Evolutionary conservation across 1,284 basidiomycete genomes (phyloP).

Genomic region (Austroboletus rostrupii): DNA sequence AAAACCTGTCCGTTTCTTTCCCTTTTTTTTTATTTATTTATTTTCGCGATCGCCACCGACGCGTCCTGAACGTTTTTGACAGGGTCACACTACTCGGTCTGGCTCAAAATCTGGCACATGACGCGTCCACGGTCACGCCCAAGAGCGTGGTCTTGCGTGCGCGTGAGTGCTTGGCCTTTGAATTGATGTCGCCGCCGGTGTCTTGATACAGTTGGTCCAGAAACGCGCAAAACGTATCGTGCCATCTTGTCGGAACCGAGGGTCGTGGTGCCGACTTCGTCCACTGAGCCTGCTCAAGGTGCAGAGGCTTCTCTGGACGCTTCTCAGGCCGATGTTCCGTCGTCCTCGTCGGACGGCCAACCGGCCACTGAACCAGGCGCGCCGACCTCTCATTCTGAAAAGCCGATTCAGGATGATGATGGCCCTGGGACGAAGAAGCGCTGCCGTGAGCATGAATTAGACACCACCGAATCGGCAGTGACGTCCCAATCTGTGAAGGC

Average conservation of each 20-base stretch:
- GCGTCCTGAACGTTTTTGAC: no score
- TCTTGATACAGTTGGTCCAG: no score
- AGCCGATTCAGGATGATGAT: not conserved
- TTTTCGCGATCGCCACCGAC: no score
- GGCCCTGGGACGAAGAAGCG: conserved; percentile 19
- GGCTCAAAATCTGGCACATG: conserved; percentile 61
- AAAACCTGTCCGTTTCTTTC: conserved; percentile 66
- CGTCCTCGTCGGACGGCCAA: not conserved
- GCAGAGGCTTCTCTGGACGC: not conserved
- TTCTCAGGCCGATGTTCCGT: not conserved
- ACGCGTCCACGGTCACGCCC: conserved; percentile 54
- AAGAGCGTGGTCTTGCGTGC: conserved; percentile 68
- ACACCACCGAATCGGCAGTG: not conserved
- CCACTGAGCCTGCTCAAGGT: not conserved
- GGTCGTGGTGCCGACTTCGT: conserved; percentile 48
- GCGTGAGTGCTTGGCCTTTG: conserved; percentile 46
- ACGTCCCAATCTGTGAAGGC: not conserved
- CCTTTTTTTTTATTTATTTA: no score
- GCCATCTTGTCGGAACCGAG: conserved; percentile 70
- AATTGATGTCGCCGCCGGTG: no score
- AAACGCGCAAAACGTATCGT: conserved; percentile 58
- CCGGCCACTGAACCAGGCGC: not conserved
- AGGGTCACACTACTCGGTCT: conserved; percentile 67
- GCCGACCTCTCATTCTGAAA: not conserved
- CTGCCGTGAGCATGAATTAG: conserved; percentile 8